Percentiles rank a stretch among this genome's conserved stretches.
These are phyloP conservation scores for Amylocystis lapponica DNA, from an alignment of 768 basidiomycete species.

Conservation along the genomic window DNA sequence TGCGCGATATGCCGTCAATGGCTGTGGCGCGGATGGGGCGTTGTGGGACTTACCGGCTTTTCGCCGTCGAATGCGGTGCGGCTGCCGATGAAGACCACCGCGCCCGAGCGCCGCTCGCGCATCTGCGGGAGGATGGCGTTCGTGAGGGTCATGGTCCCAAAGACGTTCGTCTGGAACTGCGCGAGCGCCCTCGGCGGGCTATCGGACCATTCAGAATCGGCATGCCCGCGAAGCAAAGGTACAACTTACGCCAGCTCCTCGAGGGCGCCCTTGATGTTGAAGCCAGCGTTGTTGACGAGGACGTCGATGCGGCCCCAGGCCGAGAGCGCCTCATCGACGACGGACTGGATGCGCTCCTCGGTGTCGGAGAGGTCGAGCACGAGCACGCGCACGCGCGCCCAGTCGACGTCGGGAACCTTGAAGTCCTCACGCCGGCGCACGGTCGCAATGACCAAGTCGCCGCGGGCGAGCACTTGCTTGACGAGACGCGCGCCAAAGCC, in stretches of 20 bases:
- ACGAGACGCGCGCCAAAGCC: constrained; percentile 38
- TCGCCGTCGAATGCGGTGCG: constrained; percentile 26
- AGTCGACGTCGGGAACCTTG: constrained; percentile 13
- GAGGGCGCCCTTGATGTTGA: constrained; percentile 34
- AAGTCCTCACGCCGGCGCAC: constrained; percentile 31
- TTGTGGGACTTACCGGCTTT: constrained; percentile 20
- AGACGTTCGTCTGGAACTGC: constrained; percentile 28
- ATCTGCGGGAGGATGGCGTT: constrained; percentile 35
- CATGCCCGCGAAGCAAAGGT: not conserved
- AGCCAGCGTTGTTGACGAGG: constrained; percentile 42
- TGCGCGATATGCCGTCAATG: not conserved
- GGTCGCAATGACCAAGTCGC: constrained; percentile 46
- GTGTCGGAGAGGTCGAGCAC: constrained; percentile 34
- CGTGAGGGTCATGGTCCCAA: constrained; percentile 34
- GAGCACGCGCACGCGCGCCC: constrained; percentile 22
- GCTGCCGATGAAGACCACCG: constrained; percentile 29
- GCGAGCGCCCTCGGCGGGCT: too few relatives aligned
- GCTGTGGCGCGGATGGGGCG: not conserved
- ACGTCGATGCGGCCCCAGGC: constrained; percentile 31
- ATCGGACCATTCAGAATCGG: too few relatives aligned
- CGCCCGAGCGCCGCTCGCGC: constrained; percentile 23
- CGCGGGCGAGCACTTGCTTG: constrained; percentile 34
- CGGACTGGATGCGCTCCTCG: constrained; percentile 24
- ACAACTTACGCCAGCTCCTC: constrained; percentile 39
- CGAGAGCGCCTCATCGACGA: constrained; percentile 26